phyloP scores from a whole-genome alignment of 345 rosid species.

The Camelina sativa region DNA sequence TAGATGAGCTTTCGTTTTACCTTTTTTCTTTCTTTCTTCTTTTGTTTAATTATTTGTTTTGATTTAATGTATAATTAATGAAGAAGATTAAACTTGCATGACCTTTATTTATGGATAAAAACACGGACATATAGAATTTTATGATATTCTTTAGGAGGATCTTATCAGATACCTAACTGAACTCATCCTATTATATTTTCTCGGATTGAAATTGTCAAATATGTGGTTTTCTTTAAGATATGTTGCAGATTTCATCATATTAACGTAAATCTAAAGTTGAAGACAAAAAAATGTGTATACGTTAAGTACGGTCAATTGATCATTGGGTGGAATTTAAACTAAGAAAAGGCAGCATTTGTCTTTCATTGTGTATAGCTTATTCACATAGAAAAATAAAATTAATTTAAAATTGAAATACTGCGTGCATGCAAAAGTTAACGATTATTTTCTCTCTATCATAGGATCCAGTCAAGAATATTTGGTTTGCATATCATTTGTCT shows the following conservation, averaged over 20 bases:
- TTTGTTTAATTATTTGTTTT: not conserved
- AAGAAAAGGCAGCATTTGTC: no score
- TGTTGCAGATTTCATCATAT: not conserved
- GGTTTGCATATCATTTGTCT: no score
- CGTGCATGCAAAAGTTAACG: no score
- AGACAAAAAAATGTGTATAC: no score
- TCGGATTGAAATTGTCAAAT: conserved; percentile 23
- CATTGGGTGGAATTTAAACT: no score
- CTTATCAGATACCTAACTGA: conserved; percentile 2
- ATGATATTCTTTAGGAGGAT: not conserved
- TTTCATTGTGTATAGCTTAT: no score
- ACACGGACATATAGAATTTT: not conserved
- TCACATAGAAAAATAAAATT: no score
- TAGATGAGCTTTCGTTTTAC: not conserved
- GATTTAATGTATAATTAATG: not conserved
- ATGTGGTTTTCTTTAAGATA: not conserved
- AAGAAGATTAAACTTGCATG: not conserved
- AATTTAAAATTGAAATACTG: no score
- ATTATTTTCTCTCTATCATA: no score
- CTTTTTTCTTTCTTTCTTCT: not conserved
- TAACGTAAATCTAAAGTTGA: not conserved
- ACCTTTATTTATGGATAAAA: not conserved
- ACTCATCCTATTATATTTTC: not conserved
- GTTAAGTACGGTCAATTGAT: no score
- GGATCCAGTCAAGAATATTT: no score